Percentiles rank a stretch among this genome's conserved stretches.
Evolutionary conservation across 768 basidiomycete species (phyloP).

Genomic region (Rickenella mellea): DNA sequence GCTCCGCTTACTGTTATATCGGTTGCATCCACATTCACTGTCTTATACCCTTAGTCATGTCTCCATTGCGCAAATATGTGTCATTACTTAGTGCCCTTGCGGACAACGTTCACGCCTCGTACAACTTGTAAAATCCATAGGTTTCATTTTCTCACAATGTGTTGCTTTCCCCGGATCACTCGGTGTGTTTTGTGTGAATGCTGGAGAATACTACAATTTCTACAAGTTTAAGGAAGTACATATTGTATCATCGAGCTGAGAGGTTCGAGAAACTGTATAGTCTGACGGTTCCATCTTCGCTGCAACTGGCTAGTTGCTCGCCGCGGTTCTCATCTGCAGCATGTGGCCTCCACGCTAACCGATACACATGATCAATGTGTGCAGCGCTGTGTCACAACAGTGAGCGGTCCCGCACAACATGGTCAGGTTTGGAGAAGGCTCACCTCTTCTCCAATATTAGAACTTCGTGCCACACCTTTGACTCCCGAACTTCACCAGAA

Average conservation of each 20-base stretch:
- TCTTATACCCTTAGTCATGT: slow-evolving; percentile 64
- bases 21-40: slow-evolving; percentile 36
- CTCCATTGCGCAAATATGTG: slow-evolving; percentile 44
- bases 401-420: not conserved
- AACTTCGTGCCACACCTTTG: slow-evolving; percentile 37
- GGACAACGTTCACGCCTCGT: slow-evolving; percentile 34
- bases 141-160: slow-evolving; percentile 17
- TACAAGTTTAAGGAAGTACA: slow-evolving; percentile 1
- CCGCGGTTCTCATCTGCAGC: slow-evolving; percentile 14
- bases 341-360: slow-evolving; percentile 68
- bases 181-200: slow-evolving; percentile 14
- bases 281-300: slow-evolving; percentile 90
- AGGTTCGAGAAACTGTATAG: slow-evolving; percentile 54
- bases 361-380: slow-evolving; percentile 73
- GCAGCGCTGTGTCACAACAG: slow-evolving; percentile 35
- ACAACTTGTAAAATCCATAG: slow-evolving; percentile 63
- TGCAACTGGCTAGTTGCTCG: slow-evolving; percentile 71
- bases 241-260: not conserved
- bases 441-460: slow-evolving; percentile 44
- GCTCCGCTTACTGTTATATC: slow-evolving; percentile 19
- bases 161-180: slow-evolving; percentile 1
- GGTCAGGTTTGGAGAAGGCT: slow-evolving; percentile 11
- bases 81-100: slow-evolving; percentile 44
- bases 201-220: slow-evolving; percentile 14
- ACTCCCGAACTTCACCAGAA: slow-evolving; percentile 21